A percentile compares a stretch with the other conserved stretches of the same genome.
Evolutionary conservation across 495 filamentous ascomycete genomes (phyloP).

Genomic region (Evernia prunastri): DNA sequence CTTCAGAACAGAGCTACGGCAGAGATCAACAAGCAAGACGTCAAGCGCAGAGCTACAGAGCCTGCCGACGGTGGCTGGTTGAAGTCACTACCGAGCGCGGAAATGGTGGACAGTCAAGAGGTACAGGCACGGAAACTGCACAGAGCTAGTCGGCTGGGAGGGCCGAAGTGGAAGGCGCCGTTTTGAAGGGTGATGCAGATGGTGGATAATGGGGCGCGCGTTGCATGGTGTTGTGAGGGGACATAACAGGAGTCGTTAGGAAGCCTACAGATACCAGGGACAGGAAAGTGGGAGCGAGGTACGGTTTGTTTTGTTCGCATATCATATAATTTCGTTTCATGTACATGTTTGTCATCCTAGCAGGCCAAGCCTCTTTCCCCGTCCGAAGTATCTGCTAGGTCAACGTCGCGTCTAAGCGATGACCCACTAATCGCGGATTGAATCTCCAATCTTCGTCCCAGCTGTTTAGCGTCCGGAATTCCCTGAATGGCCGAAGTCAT

Average conservation of each 20-base stretch:
- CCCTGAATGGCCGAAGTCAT: no score
- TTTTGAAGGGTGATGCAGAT: constrained; percentile 2
- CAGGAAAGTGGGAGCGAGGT: background rate
- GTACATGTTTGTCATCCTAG: background rate
- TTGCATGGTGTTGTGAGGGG: background rate
- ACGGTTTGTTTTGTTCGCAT: background rate
- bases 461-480: no score
- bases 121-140: constrained; percentile 14
- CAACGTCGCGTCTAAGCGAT: no score
- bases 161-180: constrained; percentile 22
- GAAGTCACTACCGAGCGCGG: constrained; percentile 16
- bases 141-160: constrained; percentile 14
- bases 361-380: no score
- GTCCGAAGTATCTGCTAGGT: no score
- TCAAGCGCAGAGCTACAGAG: background rate
- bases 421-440: no score
- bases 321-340: background rate
- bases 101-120: constrained; percentile 1
- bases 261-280: background rate
- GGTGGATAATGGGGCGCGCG: background rate
- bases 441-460: no score
- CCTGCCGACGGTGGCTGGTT: constrained; percentile 17
- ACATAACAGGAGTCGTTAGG: background rate
- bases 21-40: constrained; percentile 5
- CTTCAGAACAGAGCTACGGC: constrained; percentile 15